Conservation (phyloP, 2,329 filamentous ascomycete genomes). For the Clonostachys rhizophaga region DNA sequence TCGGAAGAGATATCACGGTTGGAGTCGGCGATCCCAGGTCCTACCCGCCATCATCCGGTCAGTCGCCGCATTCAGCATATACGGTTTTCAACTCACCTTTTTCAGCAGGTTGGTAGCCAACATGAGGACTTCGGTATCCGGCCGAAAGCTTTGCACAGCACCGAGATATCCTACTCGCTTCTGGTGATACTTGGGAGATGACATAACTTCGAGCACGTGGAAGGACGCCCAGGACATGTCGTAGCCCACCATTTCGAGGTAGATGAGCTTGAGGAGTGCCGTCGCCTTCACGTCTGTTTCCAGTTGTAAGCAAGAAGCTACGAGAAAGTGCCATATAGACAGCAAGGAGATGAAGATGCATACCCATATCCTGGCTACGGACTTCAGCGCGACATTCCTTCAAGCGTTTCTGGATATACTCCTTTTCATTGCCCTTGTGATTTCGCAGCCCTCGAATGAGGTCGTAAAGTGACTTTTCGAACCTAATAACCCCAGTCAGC, state of each 20-base stretch:
- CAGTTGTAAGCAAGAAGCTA: not conserved
- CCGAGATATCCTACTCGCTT: slow-evolving; percentile 94
- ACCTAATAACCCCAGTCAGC: slow-evolving; percentile 53
- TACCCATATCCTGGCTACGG: slow-evolving; percentile 83
- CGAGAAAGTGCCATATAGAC: not conserved
- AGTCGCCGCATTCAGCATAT: not conserved
- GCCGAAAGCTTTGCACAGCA: slow-evolving; percentile 91
- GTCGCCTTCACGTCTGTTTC: slow-evolving; percentile 84
- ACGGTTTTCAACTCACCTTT: slow-evolving; percentile 54
- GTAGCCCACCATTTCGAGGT: slow-evolving; percentile 98
- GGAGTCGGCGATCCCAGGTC: slow-evolving; percentile 70
- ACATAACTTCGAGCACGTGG: slow-evolving; percentile 98
- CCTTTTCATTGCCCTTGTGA: slow-evolving; percentile 91
- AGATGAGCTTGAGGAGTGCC: slow-evolving; percentile 90
- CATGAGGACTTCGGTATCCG: slow-evolving; percentile 97
- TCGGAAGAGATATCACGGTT: slow-evolving; percentile 78
- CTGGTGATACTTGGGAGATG: slow-evolving; percentile 87
- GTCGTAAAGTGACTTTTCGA: slow-evolving; percentile 98
- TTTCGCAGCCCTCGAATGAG: slow-evolving; percentile 94
- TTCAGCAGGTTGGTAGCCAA: slow-evolving; percentile 94
- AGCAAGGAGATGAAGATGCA: not conserved
- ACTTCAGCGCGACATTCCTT: slow-evolving; percentile 96
- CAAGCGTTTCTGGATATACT: slow-evolving; percentile 89
- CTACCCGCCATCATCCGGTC: slow-evolving; percentile 22
- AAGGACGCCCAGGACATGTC: slow-evolving; percentile 99